Percentiles rank a stretch among this genome's conserved stretches.
phyloP scores from a whole-genome alignment of 2,329 filamentous ascomycete species.

The Fragosphaeria purpurea region DNA sequence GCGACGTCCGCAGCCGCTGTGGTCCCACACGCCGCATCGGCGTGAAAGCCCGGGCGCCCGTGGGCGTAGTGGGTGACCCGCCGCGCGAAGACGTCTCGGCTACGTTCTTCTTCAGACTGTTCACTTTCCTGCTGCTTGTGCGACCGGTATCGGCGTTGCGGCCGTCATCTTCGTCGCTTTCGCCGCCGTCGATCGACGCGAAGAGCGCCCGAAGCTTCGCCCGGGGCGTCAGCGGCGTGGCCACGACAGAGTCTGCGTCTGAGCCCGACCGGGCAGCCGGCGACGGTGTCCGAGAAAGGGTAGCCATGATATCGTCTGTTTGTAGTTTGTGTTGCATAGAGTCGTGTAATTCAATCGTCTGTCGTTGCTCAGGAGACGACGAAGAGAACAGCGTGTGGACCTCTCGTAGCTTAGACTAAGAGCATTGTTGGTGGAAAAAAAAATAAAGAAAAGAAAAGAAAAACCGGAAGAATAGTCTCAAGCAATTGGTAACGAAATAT shows the following conservation, averaged over 20 bases:
- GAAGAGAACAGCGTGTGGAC: too few relatives aligned
- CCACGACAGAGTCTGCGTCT: conserved; percentile 29
- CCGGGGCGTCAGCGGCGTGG: conserved; percentile 39
- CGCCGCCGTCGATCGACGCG: conserved; percentile 11
- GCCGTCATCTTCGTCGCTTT: conserved; percentile 1
- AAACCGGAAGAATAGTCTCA: too few relatives aligned
- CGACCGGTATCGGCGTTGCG: background rate
- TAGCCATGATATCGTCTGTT: conserved; percentile 1
- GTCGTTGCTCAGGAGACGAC: too few relatives aligned
- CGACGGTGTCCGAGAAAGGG: conserved; percentile 14
- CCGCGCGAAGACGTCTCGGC: too few relatives aligned
- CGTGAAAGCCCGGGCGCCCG: background rate
- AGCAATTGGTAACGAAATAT: background rate
- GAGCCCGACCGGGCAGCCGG: conserved; percentile 34
- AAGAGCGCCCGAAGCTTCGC: conserved; percentile 44
- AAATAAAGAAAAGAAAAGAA: background rate
- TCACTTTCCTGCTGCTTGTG: background rate
- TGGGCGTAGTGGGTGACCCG: too few relatives aligned
- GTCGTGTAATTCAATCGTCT: too few relatives aligned
- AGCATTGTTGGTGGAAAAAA: background rate
- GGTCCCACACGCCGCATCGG: conserved; percentile 2
- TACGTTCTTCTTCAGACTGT: background rate
- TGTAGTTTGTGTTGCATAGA: too few relatives aligned
- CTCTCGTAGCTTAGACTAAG: too few relatives aligned
- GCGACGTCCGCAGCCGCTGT: background rate